These are phyloP conservation scores for Macrolepiota albuminosa DNA, from an alignment of 768 basidiomycete species.

Conservation along the genomic window DNA sequence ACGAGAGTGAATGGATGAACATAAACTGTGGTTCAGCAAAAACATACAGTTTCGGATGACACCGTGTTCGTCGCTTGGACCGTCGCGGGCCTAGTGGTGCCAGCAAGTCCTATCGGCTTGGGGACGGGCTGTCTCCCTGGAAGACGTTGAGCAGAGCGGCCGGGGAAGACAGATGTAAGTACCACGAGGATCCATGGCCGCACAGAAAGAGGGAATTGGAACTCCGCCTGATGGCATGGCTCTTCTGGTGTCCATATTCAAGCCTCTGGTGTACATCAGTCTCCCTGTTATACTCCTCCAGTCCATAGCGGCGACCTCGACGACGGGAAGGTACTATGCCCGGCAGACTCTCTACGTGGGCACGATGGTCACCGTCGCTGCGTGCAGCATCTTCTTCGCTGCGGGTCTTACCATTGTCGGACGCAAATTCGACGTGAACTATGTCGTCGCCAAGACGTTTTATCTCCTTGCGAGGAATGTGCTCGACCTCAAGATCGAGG, in stretches of 20 bases:
- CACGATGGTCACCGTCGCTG: constrained; percentile 63
- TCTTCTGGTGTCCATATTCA: constrained; percentile 56
- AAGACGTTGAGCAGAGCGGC: constrained; percentile 19
- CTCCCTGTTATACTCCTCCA: constrained; percentile 66
- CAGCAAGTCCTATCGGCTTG: constrained; percentile 10
- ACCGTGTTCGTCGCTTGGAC: background rate
- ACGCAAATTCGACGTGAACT: constrained; percentile 74
- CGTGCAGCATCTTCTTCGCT: constrained; percentile 67
- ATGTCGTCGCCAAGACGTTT: constrained; percentile 79
- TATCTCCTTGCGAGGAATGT: constrained; percentile 60
- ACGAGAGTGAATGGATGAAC: too few species aligned
- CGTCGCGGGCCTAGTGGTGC: background rate
- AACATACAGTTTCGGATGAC: background rate
- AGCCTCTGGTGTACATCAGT: constrained; percentile 73
- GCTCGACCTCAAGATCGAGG: constrained; percentile 62
- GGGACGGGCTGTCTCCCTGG: constrained; percentile 22
- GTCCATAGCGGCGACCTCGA: constrained; percentile 50
- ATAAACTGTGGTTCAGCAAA: background rate
- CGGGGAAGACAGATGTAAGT: constrained; percentile 10
- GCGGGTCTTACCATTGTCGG: constrained; percentile 64
- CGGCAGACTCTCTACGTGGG: constrained; percentile 69
- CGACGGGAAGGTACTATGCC: constrained; percentile 65
- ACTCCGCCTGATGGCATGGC: constrained; percentile 46
- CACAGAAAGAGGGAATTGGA: constrained; percentile 5
- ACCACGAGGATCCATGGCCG: constrained; percentile 20